Evolutionary conservation across 73 alveolate genomes (phyloP), one percentile per base, ranked within the genome.

Genomic region (Blepharisma japonicum): DNA sequence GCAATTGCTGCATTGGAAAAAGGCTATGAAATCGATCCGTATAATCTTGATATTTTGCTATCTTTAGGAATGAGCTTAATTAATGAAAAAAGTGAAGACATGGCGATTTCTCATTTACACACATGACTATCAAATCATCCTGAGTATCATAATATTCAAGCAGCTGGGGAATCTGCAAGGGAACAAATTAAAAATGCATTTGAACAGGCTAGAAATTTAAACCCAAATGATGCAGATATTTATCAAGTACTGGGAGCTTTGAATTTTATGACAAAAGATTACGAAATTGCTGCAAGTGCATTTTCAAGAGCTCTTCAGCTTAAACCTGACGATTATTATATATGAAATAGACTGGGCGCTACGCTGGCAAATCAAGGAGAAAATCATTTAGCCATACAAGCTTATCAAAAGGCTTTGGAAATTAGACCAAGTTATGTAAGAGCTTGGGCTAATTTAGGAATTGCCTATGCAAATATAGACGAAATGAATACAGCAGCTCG

Each of bases 341-440:
- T 89, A 6, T 94, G 98, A 97, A 94, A 94, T 84, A 89, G 91
- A 80, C 89, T 82, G 27, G 98, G 98, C 11, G 98, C 98, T 8
- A 93, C 97, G 0, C 83, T 91, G 46, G 97, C 98, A 2, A 86
- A 94, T 68, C 48, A 77, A n/a, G 85, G 88, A 2, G 77, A 81
- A 6, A 85, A 87, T 11, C 89, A 89, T 39, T 61, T 66, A 83
- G 96, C 96, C 6, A 67, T 89, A 21, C 70, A 82, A 25, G 82
- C 88, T n/a, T 94, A 94, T 76, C 88, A 89, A 47, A 55, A 81
- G 70, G 97, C 97, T 2, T 71, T 94, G 6, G 96, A 88, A 42
- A 68, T 94, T 18, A 89, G 93, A 71, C 98, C 98, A n/a, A 91
- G 89, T 81, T 83, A 84, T 48, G 97, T 92, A 6, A 83, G 98